phyloP scores from a whole-genome alignment of 768 basidiomycete genomes.

The Mycena rosella region DNA sequence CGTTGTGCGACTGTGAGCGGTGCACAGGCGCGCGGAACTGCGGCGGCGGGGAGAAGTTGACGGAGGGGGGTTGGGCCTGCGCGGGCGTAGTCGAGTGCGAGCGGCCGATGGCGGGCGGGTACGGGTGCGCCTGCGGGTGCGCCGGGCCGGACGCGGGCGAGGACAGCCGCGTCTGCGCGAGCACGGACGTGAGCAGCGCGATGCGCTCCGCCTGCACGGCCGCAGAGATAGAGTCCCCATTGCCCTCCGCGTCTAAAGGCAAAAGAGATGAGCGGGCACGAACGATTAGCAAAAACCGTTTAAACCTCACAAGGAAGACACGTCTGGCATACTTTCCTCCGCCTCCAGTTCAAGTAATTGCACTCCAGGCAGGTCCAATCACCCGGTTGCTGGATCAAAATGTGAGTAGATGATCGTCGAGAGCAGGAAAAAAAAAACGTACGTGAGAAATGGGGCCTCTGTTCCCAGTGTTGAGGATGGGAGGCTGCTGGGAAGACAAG shows the following conservation, averaged over 20 bases:
- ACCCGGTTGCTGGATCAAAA: conserved; percentile 69
- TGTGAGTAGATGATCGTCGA: conserved; percentile 26
- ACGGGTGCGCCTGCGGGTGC: conserved; percentile 30
- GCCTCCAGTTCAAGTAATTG: conserved; percentile 89
- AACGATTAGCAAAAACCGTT: conserved; percentile 4
- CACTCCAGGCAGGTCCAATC: conserved; percentile 90
- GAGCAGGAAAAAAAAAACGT: conserved; percentile 49
- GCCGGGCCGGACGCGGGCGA: conserved; percentile 29
- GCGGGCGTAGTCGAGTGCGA: conserved; percentile 63
- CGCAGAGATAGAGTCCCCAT: conserved; percentile 88
- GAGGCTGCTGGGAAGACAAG: conserved; percentile 71
- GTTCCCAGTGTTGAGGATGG: conserved; percentile 91
- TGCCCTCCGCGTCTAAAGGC: conserved; percentile 89
- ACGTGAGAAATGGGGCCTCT: conserved; percentile 89
- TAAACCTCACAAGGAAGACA: conserved; percentile 80
- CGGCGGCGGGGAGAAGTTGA: conserved; percentile 50
- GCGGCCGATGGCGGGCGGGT: conserved; percentile 41
- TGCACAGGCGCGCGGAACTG: conserved; percentile 54
- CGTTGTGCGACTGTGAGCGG: conserved; percentile 66
- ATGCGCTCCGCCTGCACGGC: conserved; percentile 90
- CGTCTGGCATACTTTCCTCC: conserved; percentile 91
- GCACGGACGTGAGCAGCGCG: conserved; percentile 80
- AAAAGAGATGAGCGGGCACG: conserved; percentile 18
- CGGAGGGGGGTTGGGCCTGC: conserved; percentile 55
- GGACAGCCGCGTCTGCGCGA: conserved; percentile 63